Conservation (phyloP, 2,329 filamentous ascomycete species). For the Colletotrichum noveboracense region DNA sequence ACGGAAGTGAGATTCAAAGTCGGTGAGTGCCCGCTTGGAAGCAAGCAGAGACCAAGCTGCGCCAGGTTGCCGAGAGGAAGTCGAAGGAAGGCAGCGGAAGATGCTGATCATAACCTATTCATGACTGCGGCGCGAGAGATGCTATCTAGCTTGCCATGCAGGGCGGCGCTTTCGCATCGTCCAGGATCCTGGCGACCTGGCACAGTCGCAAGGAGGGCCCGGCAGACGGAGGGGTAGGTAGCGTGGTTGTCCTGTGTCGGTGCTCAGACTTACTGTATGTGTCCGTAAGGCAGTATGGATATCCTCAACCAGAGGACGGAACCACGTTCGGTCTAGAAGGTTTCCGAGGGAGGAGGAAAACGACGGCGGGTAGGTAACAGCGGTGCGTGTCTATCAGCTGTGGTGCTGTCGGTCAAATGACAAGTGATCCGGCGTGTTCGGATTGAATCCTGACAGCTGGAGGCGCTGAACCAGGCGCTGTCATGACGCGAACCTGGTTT, state of each 20-base stretch:
- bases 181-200: neutral
- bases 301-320: neutral
- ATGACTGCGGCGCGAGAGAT: neutral
- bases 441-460: neutral
- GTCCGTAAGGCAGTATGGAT: neutral
- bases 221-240: neutral
- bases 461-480: neutral
- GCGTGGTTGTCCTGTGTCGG: neutral
- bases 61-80: neutral
- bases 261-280: neutral
- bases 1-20: neutral
- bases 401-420: neutral
- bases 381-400: neutral
- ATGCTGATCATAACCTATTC: constrained; percentile 1
- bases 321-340: neutral
- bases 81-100: neutral
- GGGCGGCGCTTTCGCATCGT: neutral
- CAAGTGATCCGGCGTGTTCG: neutral
- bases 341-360: neutral
- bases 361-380: neutral
- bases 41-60: neutral
- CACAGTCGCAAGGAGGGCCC: neutral
- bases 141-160: neutral
- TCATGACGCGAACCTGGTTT: constrained; percentile 6
- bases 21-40: neutral